These are phyloP conservation scores for Tricholoma sp. DNA, from an alignment of 768 basidiomycete species.

Conservation along the genomic window DNA sequence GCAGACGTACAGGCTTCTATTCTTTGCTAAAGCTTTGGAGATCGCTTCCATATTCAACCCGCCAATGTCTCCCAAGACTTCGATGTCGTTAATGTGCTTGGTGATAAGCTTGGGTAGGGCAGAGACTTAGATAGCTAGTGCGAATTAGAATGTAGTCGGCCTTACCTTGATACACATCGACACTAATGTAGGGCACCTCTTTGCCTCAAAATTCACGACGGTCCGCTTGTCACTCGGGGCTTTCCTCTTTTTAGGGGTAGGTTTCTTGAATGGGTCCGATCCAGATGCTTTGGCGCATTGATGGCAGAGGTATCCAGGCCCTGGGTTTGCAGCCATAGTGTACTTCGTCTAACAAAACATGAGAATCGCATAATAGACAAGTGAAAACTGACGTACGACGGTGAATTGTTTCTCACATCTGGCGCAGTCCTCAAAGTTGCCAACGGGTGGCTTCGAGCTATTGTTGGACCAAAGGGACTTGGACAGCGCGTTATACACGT, in stretches of 20 bases:
- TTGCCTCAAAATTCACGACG: slow-evolving; percentile 65
- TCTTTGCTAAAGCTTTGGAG: slow-evolving; percentile 75
- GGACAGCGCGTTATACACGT: slow-evolving; percentile 62
- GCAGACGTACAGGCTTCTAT: slow-evolving; percentile 69
- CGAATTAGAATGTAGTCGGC: not conserved
- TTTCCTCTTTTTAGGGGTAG: slow-evolving; percentile 55
- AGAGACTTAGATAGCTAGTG: not conserved
- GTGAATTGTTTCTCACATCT: slow-evolving; percentile 82
- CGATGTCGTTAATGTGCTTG: slow-evolving; percentile 83
- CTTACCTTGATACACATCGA: slow-evolving; percentile 76
- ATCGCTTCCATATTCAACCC: slow-evolving; percentile 79
- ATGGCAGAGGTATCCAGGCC: slow-evolving; percentile 80
- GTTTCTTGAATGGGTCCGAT: slow-evolving; percentile 82
- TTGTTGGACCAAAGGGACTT: slow-evolving; percentile 36
- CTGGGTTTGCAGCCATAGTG: slow-evolving; percentile 67
- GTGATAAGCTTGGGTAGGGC: slow-evolving; percentile 58
- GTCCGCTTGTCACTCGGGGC: slow-evolving; percentile 61
- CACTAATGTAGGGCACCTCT: slow-evolving; percentile 63
- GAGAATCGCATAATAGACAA: not conserved
- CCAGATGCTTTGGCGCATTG: slow-evolving; percentile 76
- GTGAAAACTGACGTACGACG: slow-evolving; percentile 51
- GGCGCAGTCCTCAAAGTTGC: slow-evolving; percentile 77
- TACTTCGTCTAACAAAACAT: slow-evolving; percentile 64
- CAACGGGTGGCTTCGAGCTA: slow-evolving; percentile 58
- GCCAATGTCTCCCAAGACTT: slow-evolving; percentile 85